Conservation (phyloP, 345 rosid genomes). For the Arabis alpina region DNA sequence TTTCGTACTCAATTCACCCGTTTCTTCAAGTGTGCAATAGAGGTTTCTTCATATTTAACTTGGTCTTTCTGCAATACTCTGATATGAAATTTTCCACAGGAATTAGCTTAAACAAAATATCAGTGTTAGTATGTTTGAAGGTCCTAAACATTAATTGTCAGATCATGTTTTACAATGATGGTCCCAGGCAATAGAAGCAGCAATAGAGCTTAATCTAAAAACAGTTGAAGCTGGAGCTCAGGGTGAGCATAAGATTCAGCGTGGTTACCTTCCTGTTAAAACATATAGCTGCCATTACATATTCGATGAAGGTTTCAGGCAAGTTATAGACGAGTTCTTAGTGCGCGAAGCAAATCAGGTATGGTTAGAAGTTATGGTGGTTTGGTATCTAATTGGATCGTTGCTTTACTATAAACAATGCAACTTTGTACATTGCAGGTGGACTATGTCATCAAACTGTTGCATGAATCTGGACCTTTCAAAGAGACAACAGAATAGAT, state of each 20-base stretch:
- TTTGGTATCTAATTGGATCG: not conserved
- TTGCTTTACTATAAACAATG: constrained; percentile 12
- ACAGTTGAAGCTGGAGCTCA: constrained; percentile 99
- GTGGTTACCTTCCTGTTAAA: constrained; percentile 86
- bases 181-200: constrained; percentile 89
- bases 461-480: constrained; percentile 80
- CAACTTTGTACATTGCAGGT: constrained; percentile 54
- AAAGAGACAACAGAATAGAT: constrained; percentile 60
- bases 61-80: no score
- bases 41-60: no score
- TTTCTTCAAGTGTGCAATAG: no score
- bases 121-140: no score
- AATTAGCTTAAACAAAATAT: no score
- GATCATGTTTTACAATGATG: constrained; percentile 17
- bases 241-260: constrained; percentile 95
- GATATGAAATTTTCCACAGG: no score
- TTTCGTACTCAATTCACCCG: no score
- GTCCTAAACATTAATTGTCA: not conserved
- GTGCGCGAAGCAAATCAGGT: constrained; percentile 84
- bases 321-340: constrained; percentile 69
- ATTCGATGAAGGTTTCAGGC: constrained; percentile 62
- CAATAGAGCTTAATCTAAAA: constrained; percentile 70
- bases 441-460: constrained; percentile 63
- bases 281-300: constrained; percentile 95
- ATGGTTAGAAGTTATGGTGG: not conserved